Conservation (phyloP, 352 stramenopile genomes). For the Elongisporangium undulatum region DNA sequence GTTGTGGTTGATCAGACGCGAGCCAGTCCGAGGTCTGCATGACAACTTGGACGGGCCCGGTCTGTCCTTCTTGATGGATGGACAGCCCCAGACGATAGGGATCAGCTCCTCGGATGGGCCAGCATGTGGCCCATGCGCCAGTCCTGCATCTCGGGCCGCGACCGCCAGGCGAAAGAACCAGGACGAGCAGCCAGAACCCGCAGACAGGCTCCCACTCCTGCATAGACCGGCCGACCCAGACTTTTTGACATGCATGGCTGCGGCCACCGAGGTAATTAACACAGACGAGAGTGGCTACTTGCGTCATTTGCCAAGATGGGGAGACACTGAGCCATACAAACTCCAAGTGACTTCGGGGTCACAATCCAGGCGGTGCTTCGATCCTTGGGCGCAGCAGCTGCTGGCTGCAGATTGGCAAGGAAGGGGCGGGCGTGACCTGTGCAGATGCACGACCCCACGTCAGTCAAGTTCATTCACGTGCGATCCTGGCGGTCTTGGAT, state of each 20-base stretch:
- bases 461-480: not conserved
- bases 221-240: not conserved
- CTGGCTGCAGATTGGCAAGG: not conserved
- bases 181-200: not conserved
- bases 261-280: not conserved
- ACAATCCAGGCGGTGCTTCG: not conserved
- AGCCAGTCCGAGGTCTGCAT: not conserved
- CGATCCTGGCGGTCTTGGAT: not conserved
- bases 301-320: not conserved
- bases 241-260: not conserved
- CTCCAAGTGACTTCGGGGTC: not conserved
- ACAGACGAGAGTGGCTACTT: not conserved
- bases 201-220: not conserved
- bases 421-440: not conserved
- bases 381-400: not conserved
- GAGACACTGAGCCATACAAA: not conserved
- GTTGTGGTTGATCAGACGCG: not conserved
- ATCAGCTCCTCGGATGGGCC: not conserved
- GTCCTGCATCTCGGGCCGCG: not conserved
- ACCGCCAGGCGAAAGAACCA: not conserved
- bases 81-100: not conserved
- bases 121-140: not conserved
- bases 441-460: not conserved
- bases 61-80: not conserved
- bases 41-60: not conserved